phyloP scores from a whole-genome alignment of 2,329 filamentous ascomycete genomes.

The Fusarium guadeloupense region DNA sequence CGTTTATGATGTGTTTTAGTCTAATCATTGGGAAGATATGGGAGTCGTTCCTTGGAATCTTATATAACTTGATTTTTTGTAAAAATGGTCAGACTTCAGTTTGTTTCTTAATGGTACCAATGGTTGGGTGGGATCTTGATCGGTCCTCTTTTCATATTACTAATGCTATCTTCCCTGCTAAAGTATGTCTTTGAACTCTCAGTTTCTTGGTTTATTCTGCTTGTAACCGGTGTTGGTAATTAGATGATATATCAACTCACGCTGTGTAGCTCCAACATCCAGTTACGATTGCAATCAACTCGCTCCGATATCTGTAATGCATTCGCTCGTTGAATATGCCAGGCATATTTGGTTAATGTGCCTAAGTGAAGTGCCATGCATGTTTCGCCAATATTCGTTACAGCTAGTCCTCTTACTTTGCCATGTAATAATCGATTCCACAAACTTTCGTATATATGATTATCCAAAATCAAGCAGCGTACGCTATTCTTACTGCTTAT shows the following conservation, averaged over 20 bases:
- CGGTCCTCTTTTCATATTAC: constrained; percentile 20
- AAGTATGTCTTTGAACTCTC: background rate
- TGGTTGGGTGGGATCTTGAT: constrained; percentile 24
- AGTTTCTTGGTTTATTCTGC: background rate
- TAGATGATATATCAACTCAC: background rate
- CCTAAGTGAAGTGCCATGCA: background rate
- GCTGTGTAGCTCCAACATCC: background rate
- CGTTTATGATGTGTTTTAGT: constrained; percentile 33
- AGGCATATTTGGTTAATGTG: background rate
- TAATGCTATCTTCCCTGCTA: constrained; percentile 19
- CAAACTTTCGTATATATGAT: background rate
- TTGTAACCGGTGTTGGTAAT: background rate
- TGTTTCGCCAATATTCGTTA: background rate
- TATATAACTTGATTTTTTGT: constrained; percentile 34
- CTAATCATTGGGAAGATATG: constrained; percentile 31
- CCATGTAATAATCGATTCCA: background rate
- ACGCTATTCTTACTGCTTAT: constrained; percentile 37
- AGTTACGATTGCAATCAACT: background rate
- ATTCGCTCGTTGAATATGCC: background rate
- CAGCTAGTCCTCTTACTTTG: background rate
- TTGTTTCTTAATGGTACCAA: constrained; percentile 38
- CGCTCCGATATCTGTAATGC: background rate
- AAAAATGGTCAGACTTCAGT: constrained; percentile 30
- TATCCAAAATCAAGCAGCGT: background rate
- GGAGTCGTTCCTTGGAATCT: constrained; percentile 40